Base-by-base conservation (phyloP, 2,329 filamentous ascomycete species). In the Trichocomaceae sp. region DNA sequence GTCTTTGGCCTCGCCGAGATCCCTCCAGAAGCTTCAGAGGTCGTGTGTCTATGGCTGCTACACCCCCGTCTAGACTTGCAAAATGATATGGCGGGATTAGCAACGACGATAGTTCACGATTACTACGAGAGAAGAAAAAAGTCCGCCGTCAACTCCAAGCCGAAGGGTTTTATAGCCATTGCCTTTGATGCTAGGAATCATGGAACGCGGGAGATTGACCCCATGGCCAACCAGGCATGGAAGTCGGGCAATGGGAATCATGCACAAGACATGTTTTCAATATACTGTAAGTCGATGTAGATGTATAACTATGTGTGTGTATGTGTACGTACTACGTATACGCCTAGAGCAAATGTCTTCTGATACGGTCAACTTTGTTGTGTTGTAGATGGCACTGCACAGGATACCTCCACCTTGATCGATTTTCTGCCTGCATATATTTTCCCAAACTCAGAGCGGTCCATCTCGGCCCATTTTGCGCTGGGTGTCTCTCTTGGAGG, bases 121-220 rank as follows among this genome's bases (percentile, higher is more conserved):
- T 80, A 83, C 8, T 95, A 86, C 83, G 84, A 87, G 13, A 22
- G 42, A 62, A 64, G 54, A 61, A 69, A 13, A 63, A 65, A 31
- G 59, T 63, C 33, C 62, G 58, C 48, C 66, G 59, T 50, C 62
- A 65, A 20, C 17, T 42, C 39, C 20, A 54, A 50, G 49, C 59
- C 63, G 29, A 42, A 76, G 57, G 87, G 87, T 0, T 72, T 97
- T 41, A 84, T 97, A 49, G 90, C 88, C 2, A 81, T 91, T 12
- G 82, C 86, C 2, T 95, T 96, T 70, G 93, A 97, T 72, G 90
- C 96, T 75, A 82, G 92, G 46, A 97, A 97, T 70, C 93, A 97
- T 72, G 93, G 93, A 23, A 79, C 81, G 2, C 77, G 93, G 53
- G 71, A 84, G 57, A 81, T 92, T 1, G 79, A 85, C 62, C 73